Conservation (phyloP, 78 protist genomes). For the Dictyostelium intermedium region DNA sequence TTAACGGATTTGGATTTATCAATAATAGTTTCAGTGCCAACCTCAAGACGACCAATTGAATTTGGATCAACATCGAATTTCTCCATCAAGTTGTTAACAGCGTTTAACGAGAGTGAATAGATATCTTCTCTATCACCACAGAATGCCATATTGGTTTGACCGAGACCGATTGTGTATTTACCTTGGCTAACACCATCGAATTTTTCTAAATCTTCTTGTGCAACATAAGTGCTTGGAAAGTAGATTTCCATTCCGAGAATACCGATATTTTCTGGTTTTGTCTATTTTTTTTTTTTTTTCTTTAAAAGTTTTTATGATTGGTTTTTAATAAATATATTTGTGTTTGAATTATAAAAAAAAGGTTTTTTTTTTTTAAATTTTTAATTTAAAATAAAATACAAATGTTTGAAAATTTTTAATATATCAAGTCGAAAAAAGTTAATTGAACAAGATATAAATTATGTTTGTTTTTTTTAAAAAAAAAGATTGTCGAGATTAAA, state of each 20-base stretch:
- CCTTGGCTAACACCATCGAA: conserved; percentile 89
- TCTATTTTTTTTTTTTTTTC: not conserved
- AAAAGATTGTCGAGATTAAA: not conserved
- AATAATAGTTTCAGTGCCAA: conserved; percentile 96
- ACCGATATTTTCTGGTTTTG: conserved; percentile 89
- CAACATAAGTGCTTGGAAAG: conserved; percentile 90
- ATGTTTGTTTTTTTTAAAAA: not conserved
- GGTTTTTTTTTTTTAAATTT: not conserved
- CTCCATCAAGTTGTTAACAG: conserved; percentile 82
- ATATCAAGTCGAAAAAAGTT: not conserved
- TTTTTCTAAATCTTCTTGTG: conserved; percentile 86
- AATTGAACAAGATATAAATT: not conserved
- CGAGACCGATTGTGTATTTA: conserved; percentile 97
- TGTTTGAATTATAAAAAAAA: not conserved
- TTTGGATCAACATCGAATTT: conserved; percentile 71
- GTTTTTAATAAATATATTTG: not conserved
- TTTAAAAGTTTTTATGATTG: not conserved
- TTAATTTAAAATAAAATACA: not conserved
- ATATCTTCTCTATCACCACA: conserved; percentile 95
- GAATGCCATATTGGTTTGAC: conserved; percentile 93
- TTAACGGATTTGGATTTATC: conserved; percentile 95
- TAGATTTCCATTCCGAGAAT: conserved; percentile 94
- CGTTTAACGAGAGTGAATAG: conserved; percentile 92
- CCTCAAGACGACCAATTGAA: conserved; percentile 95
- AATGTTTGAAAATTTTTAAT: not conserved